phyloP scores from a whole-genome alignment of 176 grass and related monocot species.

The Oryza glaberrima region DNA sequence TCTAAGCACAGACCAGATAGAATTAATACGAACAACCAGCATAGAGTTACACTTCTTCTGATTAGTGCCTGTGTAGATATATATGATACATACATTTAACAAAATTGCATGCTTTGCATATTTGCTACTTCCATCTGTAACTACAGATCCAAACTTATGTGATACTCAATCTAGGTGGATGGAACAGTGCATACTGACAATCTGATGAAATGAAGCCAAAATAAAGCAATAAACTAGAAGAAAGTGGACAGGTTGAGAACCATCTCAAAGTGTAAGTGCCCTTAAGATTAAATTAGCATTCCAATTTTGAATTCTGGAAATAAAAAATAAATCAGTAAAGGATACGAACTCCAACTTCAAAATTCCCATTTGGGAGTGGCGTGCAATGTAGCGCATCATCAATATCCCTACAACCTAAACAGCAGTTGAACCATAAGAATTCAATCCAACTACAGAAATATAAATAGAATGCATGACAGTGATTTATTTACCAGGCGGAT shows the following conservation, averaged over 20 bases:
- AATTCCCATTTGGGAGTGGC: constrained; percentile 88
- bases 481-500: constrained; percentile 82
- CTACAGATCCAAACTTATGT: background rate
- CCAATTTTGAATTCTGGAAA: background rate
- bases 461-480: constrained; percentile 27
- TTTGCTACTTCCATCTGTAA: background rate
- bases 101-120: background rate
- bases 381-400: constrained; percentile 99
- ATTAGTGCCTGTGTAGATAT: background rate
- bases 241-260: background rate
- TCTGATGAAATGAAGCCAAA: constrained; percentile 22
- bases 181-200: constrained; percentile 15
- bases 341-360: constrained; percentile 99
- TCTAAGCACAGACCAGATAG: constrained; percentile 6
- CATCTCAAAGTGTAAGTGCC: constrained; percentile 34
- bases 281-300: constrained; percentile 6
- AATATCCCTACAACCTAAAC: constrained; percentile 95
- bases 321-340: constrained; percentile 42
- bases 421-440: constrained; percentile 33
- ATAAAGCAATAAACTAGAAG: background rate
- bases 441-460: constrained; percentile 35
- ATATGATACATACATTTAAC: background rate
- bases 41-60: background rate
- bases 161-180: constrained; percentile 13
- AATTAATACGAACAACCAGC: background rate